phyloP scores from a whole-genome alignment of 306 rosid genomes.

The Pachyrhizus erosus region DNA sequence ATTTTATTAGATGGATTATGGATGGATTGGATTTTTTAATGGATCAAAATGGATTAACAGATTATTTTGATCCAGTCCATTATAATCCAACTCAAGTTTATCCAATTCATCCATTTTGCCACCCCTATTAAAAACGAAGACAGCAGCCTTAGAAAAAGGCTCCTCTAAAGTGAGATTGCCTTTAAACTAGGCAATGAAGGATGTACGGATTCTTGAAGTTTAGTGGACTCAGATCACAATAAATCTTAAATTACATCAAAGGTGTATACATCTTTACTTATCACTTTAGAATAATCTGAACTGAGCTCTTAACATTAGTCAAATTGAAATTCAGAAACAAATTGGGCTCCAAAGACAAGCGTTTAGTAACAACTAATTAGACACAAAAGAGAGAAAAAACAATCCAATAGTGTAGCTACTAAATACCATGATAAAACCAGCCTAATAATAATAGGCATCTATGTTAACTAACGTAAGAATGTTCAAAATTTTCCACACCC shows the following conservation, averaged over 20 bases:
- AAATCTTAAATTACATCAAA: neutral
- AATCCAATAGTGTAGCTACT: neutral
- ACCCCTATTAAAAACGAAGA: too few species aligned
- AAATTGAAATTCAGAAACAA: constrained; percentile 19
- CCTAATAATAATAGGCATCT: neutral
- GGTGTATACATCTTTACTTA: neutral
- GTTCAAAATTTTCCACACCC: neutral
- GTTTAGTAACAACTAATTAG: neutral
- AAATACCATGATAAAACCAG: neutral
- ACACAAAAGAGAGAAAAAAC: neutral
- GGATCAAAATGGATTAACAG: too few species aligned
- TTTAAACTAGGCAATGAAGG: neutral
- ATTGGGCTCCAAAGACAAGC: constrained; percentile 5
- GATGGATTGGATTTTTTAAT: too few species aligned
- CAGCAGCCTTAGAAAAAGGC: neutral
- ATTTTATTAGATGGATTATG: too few species aligned
- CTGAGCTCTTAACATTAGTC: constrained; percentile 5
- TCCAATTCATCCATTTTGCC: too few species aligned
- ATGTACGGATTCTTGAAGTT: constrained; percentile 7
- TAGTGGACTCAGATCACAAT: neutral
- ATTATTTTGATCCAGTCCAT: too few species aligned
- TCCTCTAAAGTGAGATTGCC: neutral
- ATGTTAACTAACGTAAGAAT: neutral
- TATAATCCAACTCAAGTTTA: too few species aligned
- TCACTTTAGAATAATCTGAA: neutral